Conservation (phyloP, 306 rosid genomes). For the Rubus idaeus region DNA sequence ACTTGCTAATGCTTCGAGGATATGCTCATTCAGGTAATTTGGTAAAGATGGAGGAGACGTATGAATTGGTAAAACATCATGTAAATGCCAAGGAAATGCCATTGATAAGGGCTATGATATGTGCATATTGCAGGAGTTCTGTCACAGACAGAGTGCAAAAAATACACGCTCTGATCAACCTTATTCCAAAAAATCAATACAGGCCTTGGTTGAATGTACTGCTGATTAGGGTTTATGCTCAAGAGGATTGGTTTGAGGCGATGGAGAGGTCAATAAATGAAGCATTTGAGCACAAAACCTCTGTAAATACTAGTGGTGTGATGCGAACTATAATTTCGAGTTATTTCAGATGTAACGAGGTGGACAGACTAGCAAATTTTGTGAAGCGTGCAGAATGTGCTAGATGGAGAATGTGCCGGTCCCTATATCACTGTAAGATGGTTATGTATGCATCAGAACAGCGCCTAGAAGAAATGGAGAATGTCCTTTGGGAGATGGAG, state of each 20-base stretch:
- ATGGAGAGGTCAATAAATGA: constrained; percentile 73
- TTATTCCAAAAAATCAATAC: constrained; percentile 62
- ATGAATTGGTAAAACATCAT: constrained; percentile 47
- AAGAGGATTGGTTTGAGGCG: constrained; percentile 51
- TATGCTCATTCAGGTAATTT: constrained; percentile 63
- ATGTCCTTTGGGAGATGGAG: constrained; percentile 66
- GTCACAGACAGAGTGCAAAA: constrained; percentile 46
- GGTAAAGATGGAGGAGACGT: constrained; percentile 70
- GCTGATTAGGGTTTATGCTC: constrained; percentile 68
- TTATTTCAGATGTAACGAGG: constrained; percentile 60
- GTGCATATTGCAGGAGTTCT: constrained; percentile 77
- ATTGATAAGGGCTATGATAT: constrained; percentile 68
- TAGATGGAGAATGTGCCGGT: constrained; percentile 65
- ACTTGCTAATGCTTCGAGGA: constrained; percentile 74
- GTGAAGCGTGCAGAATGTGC: constrained; percentile 58
- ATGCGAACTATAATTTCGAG: constrained; percentile 53
- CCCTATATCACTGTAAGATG: constrained; percentile 79
- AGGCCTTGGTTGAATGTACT: constrained; percentile 72
- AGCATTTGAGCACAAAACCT: constrained; percentile 59
- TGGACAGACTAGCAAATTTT: constrained; percentile 60
- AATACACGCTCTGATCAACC: constrained; percentile 49
- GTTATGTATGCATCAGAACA: constrained; percentile 58
- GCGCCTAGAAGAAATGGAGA: constrained; percentile 60
- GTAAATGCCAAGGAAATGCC: constrained; percentile 33
- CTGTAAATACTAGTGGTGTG: constrained; percentile 26